Evolutionary conservation across 805 yeast genomes (phyloP).

Genomic region (Yarrowia hollandica): DNA sequence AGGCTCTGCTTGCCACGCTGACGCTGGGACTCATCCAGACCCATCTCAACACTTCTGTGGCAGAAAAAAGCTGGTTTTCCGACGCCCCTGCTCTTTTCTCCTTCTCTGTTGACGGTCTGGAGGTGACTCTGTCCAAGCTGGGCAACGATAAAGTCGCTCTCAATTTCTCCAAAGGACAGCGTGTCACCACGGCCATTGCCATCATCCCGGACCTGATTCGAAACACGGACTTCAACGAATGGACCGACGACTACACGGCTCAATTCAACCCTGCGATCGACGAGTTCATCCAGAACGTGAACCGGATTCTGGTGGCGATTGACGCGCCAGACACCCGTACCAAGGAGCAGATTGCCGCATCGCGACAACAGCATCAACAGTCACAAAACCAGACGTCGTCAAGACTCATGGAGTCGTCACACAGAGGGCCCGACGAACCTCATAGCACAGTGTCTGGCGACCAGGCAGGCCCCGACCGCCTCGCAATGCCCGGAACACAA

Average conservation of each 20-base stretch:
- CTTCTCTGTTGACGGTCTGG: constrained; percentile 14
- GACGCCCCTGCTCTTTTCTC: constrained; percentile 14
- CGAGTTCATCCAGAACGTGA: constrained; percentile 28
- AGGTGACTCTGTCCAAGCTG: constrained; percentile 15
- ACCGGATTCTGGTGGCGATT: constrained; percentile 18
- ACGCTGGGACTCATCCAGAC: constrained; percentile 20
- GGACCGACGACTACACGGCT: constrained; percentile 5
- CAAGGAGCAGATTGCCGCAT: constrained; percentile 13
- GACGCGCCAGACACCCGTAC: constrained; percentile 15
- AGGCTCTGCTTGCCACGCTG: constrained; percentile 17
- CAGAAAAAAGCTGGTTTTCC: constrained; percentile 4
- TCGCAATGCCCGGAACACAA: constrained; percentile 8
- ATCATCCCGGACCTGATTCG: constrained; percentile 15
- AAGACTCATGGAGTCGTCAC: not conserved
- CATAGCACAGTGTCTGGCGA: not conserved
- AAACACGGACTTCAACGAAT: constrained; percentile 5
- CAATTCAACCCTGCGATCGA: constrained; percentile 14
- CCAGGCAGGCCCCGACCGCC: not conserved
- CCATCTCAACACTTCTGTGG: constrained; percentile 7
- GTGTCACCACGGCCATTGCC: constrained; percentile 21
- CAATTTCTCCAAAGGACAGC: constrained; percentile 26
- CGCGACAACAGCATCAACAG: constrained; percentile 32
- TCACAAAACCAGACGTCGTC: constrained; percentile 29
- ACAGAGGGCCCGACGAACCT: not conserved
- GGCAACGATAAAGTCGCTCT: constrained; percentile 24